Conservation (phyloP, 148 eudicot species). For the Hydrangea macrophylla region DNA sequence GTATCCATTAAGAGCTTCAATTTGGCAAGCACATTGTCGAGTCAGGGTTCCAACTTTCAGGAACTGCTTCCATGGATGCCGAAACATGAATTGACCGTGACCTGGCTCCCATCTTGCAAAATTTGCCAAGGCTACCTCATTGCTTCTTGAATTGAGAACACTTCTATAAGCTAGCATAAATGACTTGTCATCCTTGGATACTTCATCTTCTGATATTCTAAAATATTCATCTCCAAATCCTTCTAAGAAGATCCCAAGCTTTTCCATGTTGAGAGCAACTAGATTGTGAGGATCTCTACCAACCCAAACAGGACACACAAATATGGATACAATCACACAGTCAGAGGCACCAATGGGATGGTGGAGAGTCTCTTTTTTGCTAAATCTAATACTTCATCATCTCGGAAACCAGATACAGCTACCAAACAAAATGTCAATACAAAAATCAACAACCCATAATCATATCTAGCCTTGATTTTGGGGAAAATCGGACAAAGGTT, state of each 20-base stretch:
- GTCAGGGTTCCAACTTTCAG: constrained; percentile 34
- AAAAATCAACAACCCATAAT: constrained; percentile 65
- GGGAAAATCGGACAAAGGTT: constrained; percentile 66
- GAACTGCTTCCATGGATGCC: constrained; percentile 81
- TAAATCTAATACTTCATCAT: constrained; percentile 35
- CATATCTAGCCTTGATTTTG: constrained; percentile 55
- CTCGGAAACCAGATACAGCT: constrained; percentile 50
- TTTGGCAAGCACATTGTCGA: constrained; percentile 48
- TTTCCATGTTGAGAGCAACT: constrained; percentile 42
- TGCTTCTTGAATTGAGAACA: constrained; percentile 53
- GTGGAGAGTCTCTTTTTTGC: constrained; percentile 55
- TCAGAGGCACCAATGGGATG: constrained; percentile 46
- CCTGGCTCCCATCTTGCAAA: constrained; percentile 72
- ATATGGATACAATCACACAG: constrained; percentile 38
- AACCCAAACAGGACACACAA: constrained; percentile 67
- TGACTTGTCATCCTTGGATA: constrained; percentile 23
- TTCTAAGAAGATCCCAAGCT: constrained; percentile 43
- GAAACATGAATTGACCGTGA: constrained; percentile 45
- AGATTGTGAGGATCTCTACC: constrained; percentile 66
- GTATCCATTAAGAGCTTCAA: constrained; percentile 46
- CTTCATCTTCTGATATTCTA: constrained; percentile 16
- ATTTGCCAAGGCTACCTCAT: constrained; percentile 51
- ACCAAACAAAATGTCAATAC: constrained; percentile 62
- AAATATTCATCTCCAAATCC: constrained; percentile 67
- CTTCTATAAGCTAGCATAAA: constrained; percentile 32